These are phyloP conservation scores for Pseudogymnoascus verrucosus DNA, from an alignment of 2,329 filamentous ascomycete genomes.

Conservation along the genomic window DNA sequence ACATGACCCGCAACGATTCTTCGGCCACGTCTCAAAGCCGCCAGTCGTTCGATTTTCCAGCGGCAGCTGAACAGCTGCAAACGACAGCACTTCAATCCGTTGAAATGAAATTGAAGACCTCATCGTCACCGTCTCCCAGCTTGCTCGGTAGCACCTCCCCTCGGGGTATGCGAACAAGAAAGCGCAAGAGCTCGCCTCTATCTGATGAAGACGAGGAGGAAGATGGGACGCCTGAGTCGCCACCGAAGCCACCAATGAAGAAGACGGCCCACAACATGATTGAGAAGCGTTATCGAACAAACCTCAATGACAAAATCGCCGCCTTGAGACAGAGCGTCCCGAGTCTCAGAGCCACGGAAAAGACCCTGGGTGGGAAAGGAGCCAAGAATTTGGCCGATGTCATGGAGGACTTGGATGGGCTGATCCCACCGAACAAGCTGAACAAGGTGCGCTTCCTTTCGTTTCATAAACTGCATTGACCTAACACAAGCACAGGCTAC, in stretches of 20 bases:
- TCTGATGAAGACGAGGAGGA: neutral
- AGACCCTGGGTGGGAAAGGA: constrained; percentile 24
- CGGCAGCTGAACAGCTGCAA: neutral
- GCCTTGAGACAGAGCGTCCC: constrained; percentile 68
- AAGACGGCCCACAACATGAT: constrained; percentile 82
- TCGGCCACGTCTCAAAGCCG: neutral
- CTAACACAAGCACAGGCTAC: constrained; percentile 14
- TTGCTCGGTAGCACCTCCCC: neutral
- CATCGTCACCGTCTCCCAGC: neutral
- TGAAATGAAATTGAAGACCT: neutral
- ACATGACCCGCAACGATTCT: neutral
- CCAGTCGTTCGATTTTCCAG: too few species aligned
- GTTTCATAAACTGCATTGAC: neutral
- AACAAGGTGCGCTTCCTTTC: constrained; percentile 45
- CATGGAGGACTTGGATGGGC: constrained; percentile 50
- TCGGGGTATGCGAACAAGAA: neutral
- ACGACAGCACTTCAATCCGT: neutral
- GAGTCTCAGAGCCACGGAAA: constrained; percentile 48
- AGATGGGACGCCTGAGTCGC: neutral
- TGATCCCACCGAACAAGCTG: constrained; percentile 57
- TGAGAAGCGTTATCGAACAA: constrained; percentile 76
- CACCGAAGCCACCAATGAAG: constrained; percentile 43
- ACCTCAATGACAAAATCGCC: constrained; percentile 76
- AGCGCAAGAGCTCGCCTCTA: neutral
- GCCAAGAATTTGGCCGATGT: constrained; percentile 37